phyloP scores from a whole-genome alignment of 2,329 filamentous ascomycete species.

The Apiospora kogelbergensis region DNA sequence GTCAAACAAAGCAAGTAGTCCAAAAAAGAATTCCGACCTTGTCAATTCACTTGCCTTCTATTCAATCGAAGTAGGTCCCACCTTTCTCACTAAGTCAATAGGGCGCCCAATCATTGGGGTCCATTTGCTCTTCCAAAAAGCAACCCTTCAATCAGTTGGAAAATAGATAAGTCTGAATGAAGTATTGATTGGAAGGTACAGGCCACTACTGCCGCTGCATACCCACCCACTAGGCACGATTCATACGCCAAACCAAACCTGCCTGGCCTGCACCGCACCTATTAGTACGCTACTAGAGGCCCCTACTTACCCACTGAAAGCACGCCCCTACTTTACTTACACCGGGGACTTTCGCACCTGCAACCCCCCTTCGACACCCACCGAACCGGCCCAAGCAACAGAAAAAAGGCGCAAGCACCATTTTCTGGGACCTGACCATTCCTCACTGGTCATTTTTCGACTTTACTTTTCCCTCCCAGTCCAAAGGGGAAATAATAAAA shows the following conservation, averaged over 20 bases:
- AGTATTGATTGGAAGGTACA: conserved; percentile 3
- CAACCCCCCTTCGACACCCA: conserved; percentile 1
- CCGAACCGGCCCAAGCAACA: background rate
- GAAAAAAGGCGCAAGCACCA: conserved; percentile 5
- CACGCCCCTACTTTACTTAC: background rate
- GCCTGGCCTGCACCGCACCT: background rate
- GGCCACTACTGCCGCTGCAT: background rate
- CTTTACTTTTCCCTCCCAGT: background rate
- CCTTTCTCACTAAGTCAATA: background rate
- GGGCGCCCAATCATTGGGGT: background rate
- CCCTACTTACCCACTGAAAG: background rate
- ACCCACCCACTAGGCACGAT: background rate
- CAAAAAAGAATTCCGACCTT: background rate
- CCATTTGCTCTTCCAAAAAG: background rate
- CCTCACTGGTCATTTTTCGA: background rate
- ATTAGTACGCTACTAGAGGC: background rate
- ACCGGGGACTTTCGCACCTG: background rate
- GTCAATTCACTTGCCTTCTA: background rate
- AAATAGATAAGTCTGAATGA: background rate
- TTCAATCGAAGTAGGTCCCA: background rate
- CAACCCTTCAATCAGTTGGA: background rate
- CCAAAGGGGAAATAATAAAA: background rate
- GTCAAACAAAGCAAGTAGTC: conserved; percentile 8
- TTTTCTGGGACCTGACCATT: conserved; percentile 4
- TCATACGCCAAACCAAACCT: background rate